Evolutionary conservation across 2,329 filamentous ascomycete genomes (phyloP), one percentile per base, ranked within the genome.

Genomic region (Sphaceloma murrayae): DNA sequence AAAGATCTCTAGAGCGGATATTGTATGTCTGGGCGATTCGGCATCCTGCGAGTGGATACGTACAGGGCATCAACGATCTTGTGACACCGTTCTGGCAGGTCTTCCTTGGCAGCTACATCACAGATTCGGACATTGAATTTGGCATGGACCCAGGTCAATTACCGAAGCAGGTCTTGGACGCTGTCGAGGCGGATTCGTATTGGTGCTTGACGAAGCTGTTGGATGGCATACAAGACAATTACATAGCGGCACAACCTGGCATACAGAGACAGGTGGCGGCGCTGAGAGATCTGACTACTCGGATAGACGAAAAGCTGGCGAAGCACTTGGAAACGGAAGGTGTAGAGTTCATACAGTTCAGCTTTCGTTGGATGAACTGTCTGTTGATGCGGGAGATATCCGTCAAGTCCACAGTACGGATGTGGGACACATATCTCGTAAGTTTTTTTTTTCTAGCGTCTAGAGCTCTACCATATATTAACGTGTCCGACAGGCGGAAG

Each of bases 381-480:
- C 75, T 98, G 43, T 71, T 98, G 52, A 98, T 98, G 91, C 77
- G 91, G 51, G 91, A 98, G 66, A 84, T 98, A 52, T 94, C 84
- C 59, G 89, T 98, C 46, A 85, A 81, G 62, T 96, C 95, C 61
- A 95, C 87, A 0, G 94, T 98, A 51, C 75, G 91, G 54, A 98
- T 98, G 91, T 98, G 91, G 91, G 91, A 98, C 64, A 98, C 91
- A 18, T 98, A 98, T 67, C 76, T 98, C 68, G 89, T 95, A 69
- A 60, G 78, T 66, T 18, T 7, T 16, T 26, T n/a, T 4, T 7
- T 14, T 7, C 31, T 22, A 27, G 8, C 5, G 17, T 9, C 14
- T 3, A 5, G 14, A 21, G 34, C 18, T 16, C 31, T 19, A 13
- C 34, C 49, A 21, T 47, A 22, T 17, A 33, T 22, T 10, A n/a